A percentile compares a stretch with the other conserved stretches of the same genome.
Conservation (phyloP, 192 early-diverging fungal genomes). For the Entomortierella chlamydospora region DNA sequence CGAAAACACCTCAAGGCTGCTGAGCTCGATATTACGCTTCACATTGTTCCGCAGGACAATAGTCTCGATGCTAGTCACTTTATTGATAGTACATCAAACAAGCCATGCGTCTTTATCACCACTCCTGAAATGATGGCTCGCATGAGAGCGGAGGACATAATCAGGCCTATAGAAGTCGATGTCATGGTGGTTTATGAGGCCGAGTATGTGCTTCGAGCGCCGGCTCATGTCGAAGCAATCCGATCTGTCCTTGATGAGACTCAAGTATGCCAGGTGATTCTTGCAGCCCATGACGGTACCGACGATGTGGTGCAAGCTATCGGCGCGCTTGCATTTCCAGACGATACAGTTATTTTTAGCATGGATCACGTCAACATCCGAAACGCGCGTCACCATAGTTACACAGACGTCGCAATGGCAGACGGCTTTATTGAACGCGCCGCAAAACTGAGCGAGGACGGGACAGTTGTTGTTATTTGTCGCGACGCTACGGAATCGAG, state of each 20-base stretch:
- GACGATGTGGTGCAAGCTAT: slow-evolving; percentile 14
- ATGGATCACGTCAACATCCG: slow-evolving; percentile 19
- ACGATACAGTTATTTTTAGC: slow-evolving; percentile 11
- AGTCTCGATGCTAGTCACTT: background rate
- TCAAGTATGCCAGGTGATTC: slow-evolving; percentile 19
- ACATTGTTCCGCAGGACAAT: slow-evolving; percentile 1
- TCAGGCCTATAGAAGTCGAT: slow-evolving; percentile 11
- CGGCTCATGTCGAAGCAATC: slow-evolving; percentile 2
- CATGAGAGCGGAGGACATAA: slow-evolving; percentile 4
- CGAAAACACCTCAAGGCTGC: slow-evolving; percentile 5
- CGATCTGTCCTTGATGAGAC: background rate
- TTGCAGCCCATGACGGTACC: slow-evolving; percentile 23
- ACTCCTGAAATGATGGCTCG: slow-evolving; percentile 18
- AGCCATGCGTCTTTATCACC: slow-evolving; percentile 11
- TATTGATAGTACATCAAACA: background rate
- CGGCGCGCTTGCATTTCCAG: slow-evolving; percentile 8
- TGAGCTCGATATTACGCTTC: background rate
- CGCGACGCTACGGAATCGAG: slow-evolving; percentile 3
- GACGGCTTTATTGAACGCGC: background rate
- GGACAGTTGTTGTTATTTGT: slow-evolving; percentile 25
- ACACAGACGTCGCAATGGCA: background rate
- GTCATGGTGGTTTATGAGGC: slow-evolving; percentile 37
- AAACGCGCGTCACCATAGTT: slow-evolving; percentile 7
- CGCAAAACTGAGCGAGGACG: slow-evolving; percentile 17
- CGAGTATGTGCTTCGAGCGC: slow-evolving; percentile 21